Percentiles rank a stretch among this genome's conserved stretches.
These are phyloP conservation scores for Aspergillus sp. DNA, from an alignment of 2,329 filamentous ascomycete genomes.

Conservation along the genomic window DNA sequence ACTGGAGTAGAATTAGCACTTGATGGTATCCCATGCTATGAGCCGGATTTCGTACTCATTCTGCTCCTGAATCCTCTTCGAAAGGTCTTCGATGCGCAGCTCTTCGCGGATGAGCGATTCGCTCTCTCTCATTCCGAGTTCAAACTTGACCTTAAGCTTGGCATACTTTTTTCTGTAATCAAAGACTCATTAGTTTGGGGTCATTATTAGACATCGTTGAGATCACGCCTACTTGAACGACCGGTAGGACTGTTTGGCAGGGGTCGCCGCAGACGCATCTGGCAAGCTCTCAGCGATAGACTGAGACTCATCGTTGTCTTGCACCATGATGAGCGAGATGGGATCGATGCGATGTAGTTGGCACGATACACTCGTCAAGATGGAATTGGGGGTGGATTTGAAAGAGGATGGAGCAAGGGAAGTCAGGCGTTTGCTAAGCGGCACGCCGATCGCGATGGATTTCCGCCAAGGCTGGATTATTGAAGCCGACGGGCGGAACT, in stretches of 20 bases:
- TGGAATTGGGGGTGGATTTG: constrained; percentile 1
- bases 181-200: constrained; percentile 8
- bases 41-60: constrained; percentile 68
- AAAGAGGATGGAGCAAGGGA: constrained; percentile 7
- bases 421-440: constrained; percentile 5
- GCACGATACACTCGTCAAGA: no score
- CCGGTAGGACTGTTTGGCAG: constrained; percentile 54
- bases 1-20: constrained; percentile 44
- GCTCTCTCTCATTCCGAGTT: constrained; percentile 71
- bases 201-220: background rate
- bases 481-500: constrained; percentile 7
- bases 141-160: constrained; percentile 76
- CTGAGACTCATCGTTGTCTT: constrained; percentile 22
- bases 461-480: constrained; percentile 14
- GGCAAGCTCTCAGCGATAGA: constrained; percentile 26
- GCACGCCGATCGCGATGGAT: constrained; percentile 10
- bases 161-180: constrained; percentile 75
- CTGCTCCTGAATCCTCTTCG: constrained; percentile 79
- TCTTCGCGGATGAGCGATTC: constrained; percentile 66
- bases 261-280: constrained; percentile 27
- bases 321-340: constrained; percentile 24
- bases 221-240: constrained; percentile 56
- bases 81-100: constrained; percentile 72
- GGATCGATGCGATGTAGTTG: background rate
- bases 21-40: background rate